Evolutionary conservation across 768 basidiomycete species (phyloP).

Genomic region (Tricholoma bakamatsutake): DNA sequence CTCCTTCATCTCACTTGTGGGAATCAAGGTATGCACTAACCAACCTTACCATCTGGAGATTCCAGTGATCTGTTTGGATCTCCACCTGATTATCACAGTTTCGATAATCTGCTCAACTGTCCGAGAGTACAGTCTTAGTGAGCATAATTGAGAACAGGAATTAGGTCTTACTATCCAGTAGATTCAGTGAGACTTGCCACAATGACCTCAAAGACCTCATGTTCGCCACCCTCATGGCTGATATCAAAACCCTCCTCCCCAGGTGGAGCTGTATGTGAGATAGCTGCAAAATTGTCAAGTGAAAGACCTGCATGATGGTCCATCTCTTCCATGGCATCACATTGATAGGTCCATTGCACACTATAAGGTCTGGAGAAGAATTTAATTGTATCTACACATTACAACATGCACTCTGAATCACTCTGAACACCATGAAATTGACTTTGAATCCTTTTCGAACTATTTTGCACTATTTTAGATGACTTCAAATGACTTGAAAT

Average conservation of each 20-base stretch:
- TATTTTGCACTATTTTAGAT: too few relatives aligned
- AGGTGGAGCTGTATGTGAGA: conserved; percentile 2
- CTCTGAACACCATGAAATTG: too few relatives aligned
- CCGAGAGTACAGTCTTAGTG: background rate
- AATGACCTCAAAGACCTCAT: too few relatives aligned
- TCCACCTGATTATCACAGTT: conserved; percentile 1
- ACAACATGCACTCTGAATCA: too few relatives aligned
- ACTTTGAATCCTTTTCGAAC: too few relatives aligned
- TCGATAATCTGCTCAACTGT: conserved; percentile 3
- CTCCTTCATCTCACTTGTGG: background rate
- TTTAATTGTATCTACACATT: too few relatives aligned
- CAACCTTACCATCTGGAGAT: background rate
- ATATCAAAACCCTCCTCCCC: conserved; percentile 10
- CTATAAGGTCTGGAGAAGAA: too few relatives aligned
- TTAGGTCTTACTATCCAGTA: background rate
- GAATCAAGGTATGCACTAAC: conserved; percentile 1
- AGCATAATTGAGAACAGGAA: too few relatives aligned
- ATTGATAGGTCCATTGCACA: too few relatives aligned
- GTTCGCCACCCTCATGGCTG: too few relatives aligned
- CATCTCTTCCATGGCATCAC: background rate
- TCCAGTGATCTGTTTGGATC: conserved; percentile 5
- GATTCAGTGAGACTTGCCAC: background rate
- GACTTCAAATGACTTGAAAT: too few relatives aligned
- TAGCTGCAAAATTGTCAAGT: conserved; percentile 1
- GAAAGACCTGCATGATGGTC: conserved; percentile 1